These are phyloP conservation scores for Magnusiomyces sp. DNA, from an alignment of 1,139 yeast species.

Conservation along the genomic window DNA sequence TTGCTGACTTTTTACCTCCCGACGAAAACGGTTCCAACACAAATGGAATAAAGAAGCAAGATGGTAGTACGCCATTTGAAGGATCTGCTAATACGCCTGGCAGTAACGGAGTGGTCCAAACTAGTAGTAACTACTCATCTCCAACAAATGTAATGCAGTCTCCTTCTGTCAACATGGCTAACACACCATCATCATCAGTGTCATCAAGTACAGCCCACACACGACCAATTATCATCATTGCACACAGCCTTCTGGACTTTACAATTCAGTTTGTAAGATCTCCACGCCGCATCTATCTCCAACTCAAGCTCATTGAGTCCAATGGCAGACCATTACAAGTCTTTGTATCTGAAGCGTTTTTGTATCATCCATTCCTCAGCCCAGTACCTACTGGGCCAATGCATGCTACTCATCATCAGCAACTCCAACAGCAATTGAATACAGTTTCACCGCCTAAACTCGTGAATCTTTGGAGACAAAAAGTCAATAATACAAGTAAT, in stretches of 20 bases:
- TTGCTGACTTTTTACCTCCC: background rate
- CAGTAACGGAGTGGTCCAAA: too few species aligned
- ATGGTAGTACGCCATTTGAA: slow-evolving; percentile 3
- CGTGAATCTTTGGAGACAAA: slow-evolving; percentile 16
- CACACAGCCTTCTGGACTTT: slow-evolving; percentile 8
- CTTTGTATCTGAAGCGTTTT: slow-evolving; percentile 8
- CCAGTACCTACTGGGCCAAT: background rate
- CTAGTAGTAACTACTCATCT: too few species aligned
- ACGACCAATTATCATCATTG: slow-evolving; percentile 11
- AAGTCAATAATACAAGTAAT: slow-evolving; percentile 15
- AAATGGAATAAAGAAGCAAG: background rate
- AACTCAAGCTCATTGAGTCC: slow-evolving; percentile 9
- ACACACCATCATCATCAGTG: too few species aligned
- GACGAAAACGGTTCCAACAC: background rate
- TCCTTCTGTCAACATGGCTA: too few species aligned
- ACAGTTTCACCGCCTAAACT: slow-evolving; percentile 7
- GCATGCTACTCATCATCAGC: background rate
- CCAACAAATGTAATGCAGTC: too few species aligned
- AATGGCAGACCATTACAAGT: slow-evolving; percentile 13
- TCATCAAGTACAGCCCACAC: too few species aligned
- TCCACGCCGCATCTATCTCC: slow-evolving; percentile 6
- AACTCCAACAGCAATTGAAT: slow-evolving; percentile 1
- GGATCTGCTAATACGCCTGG: too few species aligned
- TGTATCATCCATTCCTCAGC: background rate
- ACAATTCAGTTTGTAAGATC: slow-evolving; percentile 8